A percentile compares a stretch with the other conserved stretches of the same genome.
Evolutionary conservation across 306 rosid genomes (phyloP).

Genomic region (Styphnolobium japonicum): DNA sequence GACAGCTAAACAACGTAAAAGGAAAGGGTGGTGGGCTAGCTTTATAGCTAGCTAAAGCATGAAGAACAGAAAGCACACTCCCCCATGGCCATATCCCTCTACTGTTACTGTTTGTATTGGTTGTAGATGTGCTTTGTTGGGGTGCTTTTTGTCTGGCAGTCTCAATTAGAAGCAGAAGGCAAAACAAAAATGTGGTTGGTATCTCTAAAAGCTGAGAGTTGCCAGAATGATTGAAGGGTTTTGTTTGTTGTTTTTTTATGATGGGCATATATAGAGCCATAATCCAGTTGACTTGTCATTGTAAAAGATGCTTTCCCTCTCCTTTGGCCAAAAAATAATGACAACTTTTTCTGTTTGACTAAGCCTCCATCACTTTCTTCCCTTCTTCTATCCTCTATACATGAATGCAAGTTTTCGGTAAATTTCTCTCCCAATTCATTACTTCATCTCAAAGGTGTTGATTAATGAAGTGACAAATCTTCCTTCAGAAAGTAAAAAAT

Average conservation of each 20-base stretch:
- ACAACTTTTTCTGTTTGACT: slow-evolving; percentile 52
- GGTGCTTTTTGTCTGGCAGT: slow-evolving; percentile 43
- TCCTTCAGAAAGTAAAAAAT: background rate
- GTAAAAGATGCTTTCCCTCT: slow-evolving; percentile 32
- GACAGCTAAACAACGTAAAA: slow-evolving; percentile 24
- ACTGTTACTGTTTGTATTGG: background rate
- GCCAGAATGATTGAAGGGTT: slow-evolving; percentile 23
- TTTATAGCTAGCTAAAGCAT: background rate
- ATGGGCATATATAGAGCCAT: slow-evolving; percentile 23
- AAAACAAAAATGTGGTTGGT: slow-evolving; percentile 17
- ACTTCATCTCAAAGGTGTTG: slow-evolving; percentile 18
- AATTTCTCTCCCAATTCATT: slow-evolving; percentile 17
- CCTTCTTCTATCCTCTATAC: background rate
- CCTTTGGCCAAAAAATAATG: slow-evolving; percentile 35
- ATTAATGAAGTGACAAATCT: background rate
- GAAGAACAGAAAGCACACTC: slow-evolving; percentile 22
- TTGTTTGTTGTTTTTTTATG: slow-evolving; percentile 26
- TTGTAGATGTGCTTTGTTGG: slow-evolving; percentile 25
- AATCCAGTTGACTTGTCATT: slow-evolving; percentile 56
- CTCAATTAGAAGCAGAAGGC: slow-evolving; percentile 17
- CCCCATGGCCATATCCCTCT: slow-evolving; percentile 6
- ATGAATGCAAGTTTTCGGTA: background rate
- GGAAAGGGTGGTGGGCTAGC: slow-evolving; percentile 34
- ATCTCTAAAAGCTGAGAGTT: slow-evolving; percentile 43
- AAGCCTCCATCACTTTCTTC: background rate